Conservation (phyloP, 176 grass and related monocot species). For the Leersia perrieri region DNA sequence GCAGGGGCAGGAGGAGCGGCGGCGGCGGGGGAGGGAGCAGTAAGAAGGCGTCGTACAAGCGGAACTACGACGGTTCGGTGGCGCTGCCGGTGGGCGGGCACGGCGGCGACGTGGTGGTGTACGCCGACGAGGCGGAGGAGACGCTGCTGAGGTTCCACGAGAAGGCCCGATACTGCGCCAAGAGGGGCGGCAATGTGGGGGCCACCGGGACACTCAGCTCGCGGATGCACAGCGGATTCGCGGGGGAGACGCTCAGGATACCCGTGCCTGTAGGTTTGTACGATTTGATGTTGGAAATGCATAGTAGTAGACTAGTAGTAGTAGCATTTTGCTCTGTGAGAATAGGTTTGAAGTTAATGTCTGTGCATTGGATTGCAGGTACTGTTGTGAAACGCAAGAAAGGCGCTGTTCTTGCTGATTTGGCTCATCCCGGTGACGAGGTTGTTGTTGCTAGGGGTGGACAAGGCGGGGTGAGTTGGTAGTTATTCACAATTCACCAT, state of each 20-base stretch:
- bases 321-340: neutral
- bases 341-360: neutral
- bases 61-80: slow-evolving; percentile 89
- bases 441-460: slow-evolving; percentile 92
- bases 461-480: slow-evolving; percentile 76
- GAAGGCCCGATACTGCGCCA: slow-evolving; percentile 68
- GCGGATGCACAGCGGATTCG: slow-evolving; percentile 71
- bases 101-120: slow-evolving; percentile 79
- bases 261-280: slow-evolving; percentile 92
- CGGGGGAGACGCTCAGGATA: slow-evolving; percentile 66
- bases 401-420: slow-evolving; percentile 82
- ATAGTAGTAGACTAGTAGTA: too few species aligned
- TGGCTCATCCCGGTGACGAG: slow-evolving; percentile 73
- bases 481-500: neutral
- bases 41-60: slow-evolving; percentile 65
- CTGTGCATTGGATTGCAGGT: slow-evolving; percentile 39
- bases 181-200: slow-evolving; percentile 86
- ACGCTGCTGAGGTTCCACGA: slow-evolving; percentile 77
- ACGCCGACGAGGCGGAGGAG: slow-evolving; percentile 69
- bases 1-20: too few species aligned
- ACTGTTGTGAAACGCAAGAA: slow-evolving; percentile 90
- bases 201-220: slow-evolving; percentile 69
- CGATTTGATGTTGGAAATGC: neutral
- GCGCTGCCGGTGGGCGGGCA: slow-evolving; percentile 85
- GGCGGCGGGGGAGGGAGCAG: slow-evolving; percentile 16